Evolutionary conservation across 257 asterid genomes (phyloP).

Genomic region (Penstemon barbatus): DNA sequence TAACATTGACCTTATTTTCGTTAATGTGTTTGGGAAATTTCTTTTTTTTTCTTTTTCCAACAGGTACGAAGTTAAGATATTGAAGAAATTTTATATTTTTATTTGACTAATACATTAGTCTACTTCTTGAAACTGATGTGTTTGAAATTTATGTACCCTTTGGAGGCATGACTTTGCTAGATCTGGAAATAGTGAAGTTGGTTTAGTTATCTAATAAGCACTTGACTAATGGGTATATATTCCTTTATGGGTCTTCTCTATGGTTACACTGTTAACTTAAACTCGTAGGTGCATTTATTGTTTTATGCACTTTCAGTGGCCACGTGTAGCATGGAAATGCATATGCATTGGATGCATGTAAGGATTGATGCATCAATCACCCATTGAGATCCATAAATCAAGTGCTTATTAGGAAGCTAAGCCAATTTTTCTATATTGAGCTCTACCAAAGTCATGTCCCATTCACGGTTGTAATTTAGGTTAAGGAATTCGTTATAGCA

Average conservation of each 20-base stretch:
- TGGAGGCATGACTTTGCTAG: slow-evolving; percentile 42
- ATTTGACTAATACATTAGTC: not conserved
- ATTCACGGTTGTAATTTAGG: slow-evolving; percentile 42
- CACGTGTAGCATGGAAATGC: not conserved
- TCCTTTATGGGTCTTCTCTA: not conserved
- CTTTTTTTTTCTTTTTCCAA: not conserved
- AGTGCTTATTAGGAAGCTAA: slow-evolving; percentile 38
- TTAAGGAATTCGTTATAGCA: slow-evolving; percentile 53
- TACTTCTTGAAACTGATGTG: slow-evolving; percentile 11
- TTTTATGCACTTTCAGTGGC: slow-evolving; percentile 14
- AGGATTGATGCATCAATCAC: slow-evolving; percentile 1
- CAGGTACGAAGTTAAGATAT: not conserved
- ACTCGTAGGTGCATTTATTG: slow-evolving; percentile 1
- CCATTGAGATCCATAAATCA: slow-evolving; percentile 7
- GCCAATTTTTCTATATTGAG: slow-evolving; percentile 35
- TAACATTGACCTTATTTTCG: not conserved
- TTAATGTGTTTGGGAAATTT: not conserved
- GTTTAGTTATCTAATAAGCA: slow-evolving; percentile 34
- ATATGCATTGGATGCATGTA: not conserved
- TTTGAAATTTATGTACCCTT: not conserved
- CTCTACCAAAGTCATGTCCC: slow-evolving; percentile 35
- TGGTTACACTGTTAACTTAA: slow-evolving; percentile 18
- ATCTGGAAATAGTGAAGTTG: slow-evolving; percentile 42
- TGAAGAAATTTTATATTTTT: no score
- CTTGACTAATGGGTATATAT: not conserved